Base-by-base conservation (phyloP, 2,329 filamentous ascomycete species). In the Zalaria obscura region DNA sequence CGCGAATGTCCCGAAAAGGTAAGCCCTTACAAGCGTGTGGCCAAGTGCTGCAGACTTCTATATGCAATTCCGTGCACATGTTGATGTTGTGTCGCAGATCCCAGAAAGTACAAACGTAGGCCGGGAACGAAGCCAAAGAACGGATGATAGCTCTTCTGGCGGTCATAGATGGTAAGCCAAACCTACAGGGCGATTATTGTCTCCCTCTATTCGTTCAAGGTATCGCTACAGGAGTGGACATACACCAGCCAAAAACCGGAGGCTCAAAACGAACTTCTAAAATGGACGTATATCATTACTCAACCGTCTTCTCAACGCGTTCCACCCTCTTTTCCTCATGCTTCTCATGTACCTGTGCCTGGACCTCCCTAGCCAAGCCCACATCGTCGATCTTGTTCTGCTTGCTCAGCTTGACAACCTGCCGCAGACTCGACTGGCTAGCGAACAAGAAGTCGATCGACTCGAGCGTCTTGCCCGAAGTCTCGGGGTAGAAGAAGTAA, bases 1-100 rank as follows among this genome's bases (percentile, higher is more conserved):
- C 62, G 28, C 63, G 70, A 52, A 88, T 88, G 83, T 83, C 76
- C 52, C 69, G 78, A 45, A 86, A 85, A 61, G 67, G 66, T 66
- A 56, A 35, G 55, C 46, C 44, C 26, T 32, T 25, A 18, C 18
- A 18, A 18, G 18, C 18, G 18, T 18, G 18, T 18, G 18, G 18
- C 18, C 18, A 18, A 18, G 18, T 18, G 18, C 18, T 18, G 18
- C 18, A 18, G 18, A 18, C 18, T 18, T 18, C 18, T 18, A 18
- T 18, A 18, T 18, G 18, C 18, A 18, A 18, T 18, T 18, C 18
- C 18, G 18, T 18, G 18, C 18, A 18, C 18, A 18, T 18, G 18
- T 18, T 18, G 18, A 18, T 32, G 29, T 32, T 32, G 25, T 45
- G 41, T 10, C 18, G 6, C 43, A 67, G 81, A 86, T 60, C 78